phyloP scores from a whole-genome alignment of 2,329 filamentous ascomycete genomes.

The Mycosphaerella sp. region DNA sequence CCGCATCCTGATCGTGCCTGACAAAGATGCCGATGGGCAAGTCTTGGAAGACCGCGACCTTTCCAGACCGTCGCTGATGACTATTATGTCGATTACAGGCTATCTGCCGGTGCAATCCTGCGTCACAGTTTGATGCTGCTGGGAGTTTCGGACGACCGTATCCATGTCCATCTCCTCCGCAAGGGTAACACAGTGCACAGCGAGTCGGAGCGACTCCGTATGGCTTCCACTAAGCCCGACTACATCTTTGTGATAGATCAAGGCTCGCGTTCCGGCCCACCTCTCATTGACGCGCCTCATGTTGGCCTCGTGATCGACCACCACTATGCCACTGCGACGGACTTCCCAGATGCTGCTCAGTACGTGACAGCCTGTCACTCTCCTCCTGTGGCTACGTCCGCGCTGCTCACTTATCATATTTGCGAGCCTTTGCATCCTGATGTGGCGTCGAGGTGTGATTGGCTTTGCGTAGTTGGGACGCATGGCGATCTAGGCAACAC shows the following conservation, averaged over 20 bases:
- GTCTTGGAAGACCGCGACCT: background rate
- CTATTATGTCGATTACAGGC: conserved; percentile 29
- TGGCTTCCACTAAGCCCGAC: conserved; percentile 46
- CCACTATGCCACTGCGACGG: conserved; percentile 51
- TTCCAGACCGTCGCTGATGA: background rate
- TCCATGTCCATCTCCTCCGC: conserved; percentile 53
- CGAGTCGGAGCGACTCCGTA: conserved; percentile 46
- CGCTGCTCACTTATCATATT: conserved; percentile 59
- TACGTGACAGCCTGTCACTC: conserved; percentile 59
- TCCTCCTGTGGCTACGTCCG: conserved; percentile 60
- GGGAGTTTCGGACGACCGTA: conserved; percentile 49
- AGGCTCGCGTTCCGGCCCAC: conserved; percentile 52
- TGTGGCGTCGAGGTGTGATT: conserved; percentile 49
- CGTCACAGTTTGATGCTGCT: conserved; percentile 54
- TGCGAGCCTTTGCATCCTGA: conserved; percentile 52
- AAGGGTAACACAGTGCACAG: conserved; percentile 57
- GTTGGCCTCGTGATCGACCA: conserved; percentile 59
- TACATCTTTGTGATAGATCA: conserved; percentile 63
- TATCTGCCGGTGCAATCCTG: conserved; percentile 59
- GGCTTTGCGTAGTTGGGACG: conserved; percentile 56
- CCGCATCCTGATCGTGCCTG: conserved; percentile 56
- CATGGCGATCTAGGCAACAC: conserved; percentile 61
- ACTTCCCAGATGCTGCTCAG: conserved; percentile 51
- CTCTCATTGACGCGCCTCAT: conserved; percentile 48
- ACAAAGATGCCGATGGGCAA: conserved; percentile 59